Evolutionary conservation across 176 grass and related monocot species (phyloP), one percentile per base, ranked within the genome.

Genomic region (Urochloa ruziziensis): DNA sequence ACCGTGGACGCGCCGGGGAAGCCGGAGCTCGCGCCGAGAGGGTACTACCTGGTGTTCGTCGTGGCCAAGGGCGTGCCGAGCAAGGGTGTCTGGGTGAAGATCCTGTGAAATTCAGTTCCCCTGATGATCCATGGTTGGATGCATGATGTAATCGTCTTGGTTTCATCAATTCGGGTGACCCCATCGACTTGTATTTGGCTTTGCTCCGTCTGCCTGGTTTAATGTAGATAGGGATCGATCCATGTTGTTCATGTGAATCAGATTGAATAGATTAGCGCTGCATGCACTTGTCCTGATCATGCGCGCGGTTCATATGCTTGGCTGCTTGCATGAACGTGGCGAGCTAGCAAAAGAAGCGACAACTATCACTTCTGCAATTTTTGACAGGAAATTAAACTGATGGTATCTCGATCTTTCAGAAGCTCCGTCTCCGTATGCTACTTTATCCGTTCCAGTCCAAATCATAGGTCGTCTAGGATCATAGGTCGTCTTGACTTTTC

Each of bases 21-120:
- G 39, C 82, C 82, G 2, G 90, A 84, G 83, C 67, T 94, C 2
- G 90, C 94, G 17, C 94, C 94, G 27, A 72, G 85, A 1, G 94
- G 90, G 40, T 94, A 97, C 67, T 97, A 97, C 81, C 30, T 89
- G 70, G 24, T 97, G 13, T 94, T 67, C 49, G 80, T 97, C 16
- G 73, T 97, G 44, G 80, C 73, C 7, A 83, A 85, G 47, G 90
- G 78, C 10, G 86, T 94, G 37, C 92, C 94, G 0, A 92, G 94
- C 92, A 0, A 47, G 6, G 92, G 79, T 1, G 74, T 47, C 10
- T 97, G 92, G 94, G 88, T 92, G 25, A 89, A 89, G 84, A 78
- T 94, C 32, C 61, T 75, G 3, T 82, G 42, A 74, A 2, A 51
- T 27, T 21, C 6, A 4, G 18, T 18, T 49, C 47, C 44, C 8